Conservation (phyloP, 2,329 filamentous ascomycete genomes). For the Arthrobotrys sinensis region DNA sequence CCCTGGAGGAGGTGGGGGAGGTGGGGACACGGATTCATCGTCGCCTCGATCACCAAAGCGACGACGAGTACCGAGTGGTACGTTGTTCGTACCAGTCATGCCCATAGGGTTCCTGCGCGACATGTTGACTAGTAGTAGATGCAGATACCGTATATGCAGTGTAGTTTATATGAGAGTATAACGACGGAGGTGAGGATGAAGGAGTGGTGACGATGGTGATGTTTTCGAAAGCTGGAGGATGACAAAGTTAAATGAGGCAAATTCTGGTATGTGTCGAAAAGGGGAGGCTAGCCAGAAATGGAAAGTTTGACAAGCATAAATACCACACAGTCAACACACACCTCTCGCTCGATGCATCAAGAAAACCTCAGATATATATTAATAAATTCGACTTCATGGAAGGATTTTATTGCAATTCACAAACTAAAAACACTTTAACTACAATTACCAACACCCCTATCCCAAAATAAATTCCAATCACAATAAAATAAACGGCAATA, state of each 20-base stretch:
- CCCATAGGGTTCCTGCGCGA: constrained; percentile 69
- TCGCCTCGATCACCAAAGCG: constrained; percentile 76
- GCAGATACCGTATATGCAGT: neutral
- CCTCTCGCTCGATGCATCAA: no score
- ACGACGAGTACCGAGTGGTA: constrained; percentile 87
- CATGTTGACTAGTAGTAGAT: constrained; percentile 34
- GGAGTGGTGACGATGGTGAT: constrained; percentile 10
- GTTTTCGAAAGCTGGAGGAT: neutral
- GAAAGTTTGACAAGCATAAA: constrained; percentile 13
- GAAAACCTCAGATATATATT: no score
- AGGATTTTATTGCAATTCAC: no score
- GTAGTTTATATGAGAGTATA: neutral
- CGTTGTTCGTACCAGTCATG: constrained; percentile 98
- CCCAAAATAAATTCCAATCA: no score
- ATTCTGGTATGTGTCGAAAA: constrained; percentile 13
- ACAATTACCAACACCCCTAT: no score
- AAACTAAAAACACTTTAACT: no score
- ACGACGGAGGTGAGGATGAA: neutral
- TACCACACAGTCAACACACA: constrained; percentile 21
- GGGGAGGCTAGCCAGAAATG: neutral
- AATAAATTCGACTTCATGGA: no score
- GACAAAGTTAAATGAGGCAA: constrained; percentile 9
- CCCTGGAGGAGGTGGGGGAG: constrained; percentile 65
- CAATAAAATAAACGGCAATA: no score
- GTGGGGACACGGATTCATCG: constrained; percentile 67